Evolutionary conservation across 345 rosid species (phyloP), one percentile per base, ranked within the genome.

Genomic region (Limnanthes douglasii): DNA sequence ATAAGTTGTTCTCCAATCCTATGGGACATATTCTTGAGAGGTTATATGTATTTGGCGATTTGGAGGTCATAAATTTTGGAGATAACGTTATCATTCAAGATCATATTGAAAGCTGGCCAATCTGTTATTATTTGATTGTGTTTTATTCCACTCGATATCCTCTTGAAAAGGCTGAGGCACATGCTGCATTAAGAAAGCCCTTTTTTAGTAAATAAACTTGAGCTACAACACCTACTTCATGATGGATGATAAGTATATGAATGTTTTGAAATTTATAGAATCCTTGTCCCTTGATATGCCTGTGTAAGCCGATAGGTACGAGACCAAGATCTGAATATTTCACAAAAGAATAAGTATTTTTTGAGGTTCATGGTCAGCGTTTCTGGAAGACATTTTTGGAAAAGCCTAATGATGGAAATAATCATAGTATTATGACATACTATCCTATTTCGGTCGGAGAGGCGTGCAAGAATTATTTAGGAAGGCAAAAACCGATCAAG

Each of bases 361-460:
- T 92, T 40, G 99, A 92, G 59, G 95, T 92, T 57, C 78, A 71
- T 12, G 95, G 99, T 11, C 51, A 73, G 37, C 81, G 93, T 27
- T 92, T 92, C 44, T 92, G 78, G 86, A 92, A 92, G 75, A 96
- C 99, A 31, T 92, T 85, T 68, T 96, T 92, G 34, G 99, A 92
- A 68, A 92, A 92, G 72, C 99, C 99, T 6, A 62, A 85, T 46
- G 66, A 81, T 37, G 99, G 94, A 51, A 96, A 92, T 62, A 69
- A 92, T 59, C 99, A 92, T 58, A 81, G 94, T 42, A 92, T 92
- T 49, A 81, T 85, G 99, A 78, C 85, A 61, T 92, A 92, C 59
- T 92, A 92, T 40, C 99, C 99, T 29, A 92, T 88, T 53, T 81
- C 99, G 34, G 99, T 96, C 0, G 99, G 99, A 88, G 99, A 48